phyloP scores from a whole-genome alignment of 2,329 filamentous ascomycete species.

The Pseudogymnoascus sp. region DNA sequence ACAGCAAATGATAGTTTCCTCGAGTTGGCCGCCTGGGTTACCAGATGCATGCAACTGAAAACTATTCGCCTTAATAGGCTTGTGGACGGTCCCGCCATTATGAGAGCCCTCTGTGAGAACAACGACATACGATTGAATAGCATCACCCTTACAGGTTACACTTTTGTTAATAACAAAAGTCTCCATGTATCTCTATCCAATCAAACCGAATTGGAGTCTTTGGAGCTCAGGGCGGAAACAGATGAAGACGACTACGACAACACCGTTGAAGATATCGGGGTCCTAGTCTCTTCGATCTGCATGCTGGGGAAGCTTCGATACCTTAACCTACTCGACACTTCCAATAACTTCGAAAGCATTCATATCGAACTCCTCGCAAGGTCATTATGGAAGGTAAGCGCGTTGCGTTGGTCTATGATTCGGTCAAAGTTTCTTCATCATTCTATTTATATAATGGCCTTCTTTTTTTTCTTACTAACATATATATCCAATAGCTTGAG shows the following conservation, averaged over 20 bases:
- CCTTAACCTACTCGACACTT: conserved; percentile 45
- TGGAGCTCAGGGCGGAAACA: conserved; percentile 41
- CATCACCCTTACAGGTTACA: conserved; percentile 43
- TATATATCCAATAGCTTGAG: conserved; percentile 36
- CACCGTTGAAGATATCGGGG: conserved; percentile 40
- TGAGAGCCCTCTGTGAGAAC: conserved; percentile 42
- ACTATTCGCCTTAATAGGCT: conserved; percentile 45
- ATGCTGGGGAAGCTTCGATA: conserved; percentile 44
- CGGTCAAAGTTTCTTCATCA: not conserved
- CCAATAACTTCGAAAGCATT: conserved; percentile 41
- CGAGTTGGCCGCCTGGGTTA: conserved; percentile 47
- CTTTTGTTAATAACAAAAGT: conserved; percentile 39
- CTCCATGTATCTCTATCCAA: conserved; percentile 47
- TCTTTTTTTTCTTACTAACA: not conserved
- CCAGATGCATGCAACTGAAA: conserved; percentile 43
- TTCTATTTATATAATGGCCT: not conserved
- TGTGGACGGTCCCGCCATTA: conserved; percentile 43
- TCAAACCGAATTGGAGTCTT: conserved; percentile 40
- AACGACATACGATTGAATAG: conserved; percentile 39
- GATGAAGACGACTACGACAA: conserved; percentile 30
- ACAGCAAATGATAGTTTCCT: conserved; percentile 46
- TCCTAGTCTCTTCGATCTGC: conserved; percentile 44
- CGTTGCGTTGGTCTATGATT: not conserved
- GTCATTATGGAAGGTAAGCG: conserved; percentile 30
- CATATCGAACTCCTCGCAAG: conserved; percentile 43